Percentiles rank a stretch among this genome's conserved stretches.
These are phyloP conservation scores for Naganishia onofrii DNA, from an alignment of 768 basidiomycete genomes.

Conservation along the genomic window DNA sequence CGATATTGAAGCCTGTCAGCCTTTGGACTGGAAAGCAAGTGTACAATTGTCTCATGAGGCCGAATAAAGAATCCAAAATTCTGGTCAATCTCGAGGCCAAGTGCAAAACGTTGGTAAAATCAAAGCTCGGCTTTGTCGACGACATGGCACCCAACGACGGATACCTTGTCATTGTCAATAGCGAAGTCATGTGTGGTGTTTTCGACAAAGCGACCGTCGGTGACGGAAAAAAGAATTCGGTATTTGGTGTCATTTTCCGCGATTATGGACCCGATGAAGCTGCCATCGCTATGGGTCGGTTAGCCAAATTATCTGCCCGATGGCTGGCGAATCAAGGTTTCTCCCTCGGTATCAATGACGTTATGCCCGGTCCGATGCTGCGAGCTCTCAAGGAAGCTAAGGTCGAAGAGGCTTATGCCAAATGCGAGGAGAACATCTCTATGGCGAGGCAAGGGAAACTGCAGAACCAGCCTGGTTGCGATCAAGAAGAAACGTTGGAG, in stretches of 20 bases:
- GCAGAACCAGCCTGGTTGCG: slow-evolving; percentile 95
- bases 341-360: slow-evolving; percentile 96
- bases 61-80: slow-evolving; percentile 76
- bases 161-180: slow-evolving; percentile 93
- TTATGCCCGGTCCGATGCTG: slow-evolving; percentile 88
- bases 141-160: slow-evolving; percentile 97
- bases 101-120: slow-evolving; percentile 67
- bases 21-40: slow-evolving; percentile 99
- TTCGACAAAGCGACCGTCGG: slow-evolving; percentile 99
- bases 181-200: slow-evolving; percentile 98
- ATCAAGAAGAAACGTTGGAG: slow-evolving; percentile 95
- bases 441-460: slow-evolving; percentile 84
- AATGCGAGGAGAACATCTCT: slow-evolving; percentile 82
- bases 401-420: slow-evolving; percentile 82
- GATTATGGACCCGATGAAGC: slow-evolving; percentile 96
- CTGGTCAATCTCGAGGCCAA: slow-evolving; percentile 93
- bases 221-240: slow-evolving; percentile 97
- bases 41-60: slow-evolving; percentile 95
- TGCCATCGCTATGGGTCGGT: slow-evolving; percentile 87
- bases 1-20: slow-evolving; percentile 85
- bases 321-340: slow-evolving; percentile 96
- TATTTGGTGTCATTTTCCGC: slow-evolving; percentile 94
- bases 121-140: slow-evolving; percentile 56
- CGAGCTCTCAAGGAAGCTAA: slow-evolving; percentile 74
- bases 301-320: slow-evolving; percentile 92